Base-by-base conservation (phyloP, 1,139 yeast genomes). In the Meyerozyma smithsonii region DNA sequence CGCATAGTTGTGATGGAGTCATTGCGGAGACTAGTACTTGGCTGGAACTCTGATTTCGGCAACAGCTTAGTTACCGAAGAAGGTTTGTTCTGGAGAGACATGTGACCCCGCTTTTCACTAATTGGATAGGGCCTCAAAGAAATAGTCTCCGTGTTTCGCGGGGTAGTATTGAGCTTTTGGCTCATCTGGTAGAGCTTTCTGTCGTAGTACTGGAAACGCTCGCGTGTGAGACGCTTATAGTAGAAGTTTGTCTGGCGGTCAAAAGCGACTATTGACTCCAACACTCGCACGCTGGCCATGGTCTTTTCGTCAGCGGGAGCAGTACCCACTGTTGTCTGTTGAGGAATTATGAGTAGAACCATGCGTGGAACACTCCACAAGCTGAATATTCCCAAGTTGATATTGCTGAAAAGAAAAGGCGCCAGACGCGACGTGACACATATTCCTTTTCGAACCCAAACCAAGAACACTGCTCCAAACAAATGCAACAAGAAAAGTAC, bases 311-410 rank as follows among this genome's bases (percentile, higher is more conserved):
- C 17, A 10, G 30, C n/a, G n/a, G n/a, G n/a, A n/a, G n/a, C n/a
- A n/a, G n/a, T n/a, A n/a, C n/a, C n/a, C n/a, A n/a, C n/a, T n/a
- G n/a, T n/a, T n/a, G n/a, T n/a, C n/a, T n/a, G n/a, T 20, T 20
- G 8, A 7, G 24, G 24, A 26, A 26, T 8, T 6, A 26, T 15
- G 12, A 26, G 25, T 3, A 28, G 4, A 30, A 30, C 8, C 12
- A 30, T 8, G n/a, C 34, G 20, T 10, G 34, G 34, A 11, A 30
- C 8, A 14, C 15, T 30, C 34, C 34, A 30, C 21, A 30, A 30
- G 5, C 34, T 18, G 21, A 17, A 30, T 5, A 30, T 30, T 16
- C 21, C 34, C 7, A 30, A 11, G 12, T 16, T 18, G 20, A 30
- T n/a, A 18, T 30, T 18, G 15, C 34, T 30, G 34, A 30, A 30